Evolutionary conservation across 2,329 filamentous ascomycete species (phyloP), one percentile per base, ranked within the genome.

Genomic region (Westerdykella sp.): DNA sequence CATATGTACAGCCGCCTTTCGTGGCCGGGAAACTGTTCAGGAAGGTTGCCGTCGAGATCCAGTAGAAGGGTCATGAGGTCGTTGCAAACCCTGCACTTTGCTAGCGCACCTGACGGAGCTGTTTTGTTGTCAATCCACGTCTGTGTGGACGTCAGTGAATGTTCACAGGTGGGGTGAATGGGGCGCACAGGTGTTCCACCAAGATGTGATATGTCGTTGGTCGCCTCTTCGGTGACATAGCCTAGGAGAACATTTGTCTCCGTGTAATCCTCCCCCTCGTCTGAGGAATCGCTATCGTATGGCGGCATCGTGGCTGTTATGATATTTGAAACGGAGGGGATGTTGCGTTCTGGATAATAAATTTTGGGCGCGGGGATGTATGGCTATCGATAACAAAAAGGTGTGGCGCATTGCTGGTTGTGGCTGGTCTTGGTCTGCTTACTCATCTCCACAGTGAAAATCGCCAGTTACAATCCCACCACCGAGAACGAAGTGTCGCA

Each of bases 191-290:
- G 88, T 57, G 74, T 77, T 42, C 93, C 93, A 53, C 93, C 93
- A 10, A 98, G 74, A 54, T 91, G 87, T 67, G 87, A 96, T 60
- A 95, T 84, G 66, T 98, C 91, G 50, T 87, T 83, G 43, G 83
- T 84, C 12, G 81, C 72, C 43, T 95, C 87, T 62, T 83, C 81
- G 1, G 86, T 85, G 3, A 88, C 86, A 66, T 95, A 98, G 4
- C 93, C 93, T 11, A 98, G 77, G 1, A 96, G 79, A 2, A 96
- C 89, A 53, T 85, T 87, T 6, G 93, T 97, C 65, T 87, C 84
- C 14, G 82, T 84, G 48, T 81, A 88, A 37, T 80, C 77, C 37
- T 80, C 78, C 35, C 80, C 85, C 31, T 73, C 71, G 22, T 75
- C 81, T 0, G 87, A 91, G 1, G 84, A 88, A 57, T 96, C 90